Conservation (phyloP, 176 grass and related monocot species). For the Leersia perrieri region DNA sequence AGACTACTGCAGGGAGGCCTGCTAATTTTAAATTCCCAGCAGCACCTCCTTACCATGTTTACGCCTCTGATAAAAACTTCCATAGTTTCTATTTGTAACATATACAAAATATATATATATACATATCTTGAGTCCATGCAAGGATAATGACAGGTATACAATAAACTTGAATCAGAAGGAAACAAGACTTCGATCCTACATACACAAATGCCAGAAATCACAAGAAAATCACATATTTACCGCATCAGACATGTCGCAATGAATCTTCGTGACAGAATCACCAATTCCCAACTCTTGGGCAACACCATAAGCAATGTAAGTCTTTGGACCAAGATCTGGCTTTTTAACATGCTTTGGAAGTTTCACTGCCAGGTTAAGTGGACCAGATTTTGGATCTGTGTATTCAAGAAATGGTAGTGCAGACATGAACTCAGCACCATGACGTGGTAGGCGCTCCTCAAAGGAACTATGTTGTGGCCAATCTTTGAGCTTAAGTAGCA, state of each 20-base stretch:
- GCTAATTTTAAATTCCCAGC: not conserved
- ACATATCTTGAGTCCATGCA: not conserved
- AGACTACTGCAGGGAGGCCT: not conserved
- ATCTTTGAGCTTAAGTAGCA: conserved; percentile 85
- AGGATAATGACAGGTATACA: not conserved
- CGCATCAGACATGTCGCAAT: conserved; percentile 92
- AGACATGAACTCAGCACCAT: conserved; percentile 64
- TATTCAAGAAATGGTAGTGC: conserved; percentile 81
- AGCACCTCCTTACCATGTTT: not conserved
- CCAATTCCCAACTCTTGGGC: conserved; percentile 67
- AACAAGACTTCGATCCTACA: not conserved
- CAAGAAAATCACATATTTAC: conserved; percentile 30
- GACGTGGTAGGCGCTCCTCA: conserved; percentile 67
- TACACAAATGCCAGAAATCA: not conserved
- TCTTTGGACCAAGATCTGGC: conserved; percentile 87
- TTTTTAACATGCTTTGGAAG: conserved; percentile 35
- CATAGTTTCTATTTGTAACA: not conserved
- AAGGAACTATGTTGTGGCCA: conserved; percentile 74
- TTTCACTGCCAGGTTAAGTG: conserved; percentile 76
- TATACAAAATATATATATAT: no score
- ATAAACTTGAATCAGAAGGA: not conserved
- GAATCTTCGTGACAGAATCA: conserved; percentile 94
- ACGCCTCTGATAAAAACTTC: not conserved
- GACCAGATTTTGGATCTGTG: conserved; percentile 57
- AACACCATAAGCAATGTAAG: conserved; percentile 88